Conservation (phyloP, 345 rosid species). For the Acer campestre region DNA sequence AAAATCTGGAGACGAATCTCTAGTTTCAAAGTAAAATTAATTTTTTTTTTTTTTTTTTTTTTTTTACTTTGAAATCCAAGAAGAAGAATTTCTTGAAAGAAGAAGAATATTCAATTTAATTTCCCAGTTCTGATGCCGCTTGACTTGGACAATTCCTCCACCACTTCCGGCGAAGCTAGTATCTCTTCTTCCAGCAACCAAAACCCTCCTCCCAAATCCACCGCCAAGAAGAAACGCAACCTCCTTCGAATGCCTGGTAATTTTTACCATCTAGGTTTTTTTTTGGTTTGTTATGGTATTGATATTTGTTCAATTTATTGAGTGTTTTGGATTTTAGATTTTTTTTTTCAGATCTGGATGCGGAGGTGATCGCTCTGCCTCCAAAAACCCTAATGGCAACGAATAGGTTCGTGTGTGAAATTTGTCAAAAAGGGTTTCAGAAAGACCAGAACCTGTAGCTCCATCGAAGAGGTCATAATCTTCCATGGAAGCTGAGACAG, state of each 20-base stretch:
- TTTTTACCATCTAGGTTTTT: neutral
- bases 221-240: slow-evolving; percentile 80
- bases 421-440: slow-evolving; percentile 95
- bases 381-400: slow-evolving; percentile 88
- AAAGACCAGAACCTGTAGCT: slow-evolving; percentile 96
- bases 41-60: no score
- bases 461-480: slow-evolving; percentile 91
- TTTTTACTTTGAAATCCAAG: neutral
- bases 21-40: no score
- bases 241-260: slow-evolving; percentile 99
- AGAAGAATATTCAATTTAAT: neutral
- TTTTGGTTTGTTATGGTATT: neutral
- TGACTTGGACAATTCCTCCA: slow-evolving; percentile 84
- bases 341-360: slow-evolving; percentile 76
- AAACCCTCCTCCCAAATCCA: slow-evolving; percentile 53
- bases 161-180: slow-evolving; percentile 95
- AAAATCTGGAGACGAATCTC: no score
- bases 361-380: slow-evolving; percentile 93
- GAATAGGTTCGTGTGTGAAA: slow-evolving; percentile 91
- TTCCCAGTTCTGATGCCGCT: slow-evolving; percentile 47
- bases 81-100: no score
- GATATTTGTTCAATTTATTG: slow-evolving; percentile 1
- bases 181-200: slow-evolving; percentile 78
- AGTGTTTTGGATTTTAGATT: neutral
- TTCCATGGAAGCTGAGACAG: slow-evolving; percentile 93